Evolutionary conservation across 495 filamentous ascomycete genomes (phyloP), one percentile per base, ranked within the genome.

Genomic region (Parachaetomium inaequale): DNA sequence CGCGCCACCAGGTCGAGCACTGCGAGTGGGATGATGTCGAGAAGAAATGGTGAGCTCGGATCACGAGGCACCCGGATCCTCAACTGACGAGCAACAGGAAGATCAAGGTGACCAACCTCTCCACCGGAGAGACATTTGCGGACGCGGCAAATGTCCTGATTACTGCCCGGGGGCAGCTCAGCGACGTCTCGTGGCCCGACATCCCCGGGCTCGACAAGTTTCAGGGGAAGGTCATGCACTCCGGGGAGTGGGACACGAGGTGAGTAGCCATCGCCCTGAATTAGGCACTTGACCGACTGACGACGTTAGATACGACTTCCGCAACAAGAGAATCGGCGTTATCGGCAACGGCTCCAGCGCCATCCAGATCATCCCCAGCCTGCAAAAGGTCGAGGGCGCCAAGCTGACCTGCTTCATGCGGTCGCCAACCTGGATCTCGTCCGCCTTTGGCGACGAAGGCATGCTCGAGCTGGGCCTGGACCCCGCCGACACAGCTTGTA

Each of bases 351-450:
- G 88, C 25, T 86, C 87, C 21, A 89, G 86, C 19, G 83, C 83
- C 11, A 86, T 84, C n/a, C 88, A 91, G 68, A 88, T 91, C 63
- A 78, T 88, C 25, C 86, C 88, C 15, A 82, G 81, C 47, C 75
- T 90, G 29, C 83, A 84, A 50, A 82, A 82, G 52, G 62, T 81
- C 7, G 79, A 81, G 47, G 78, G 76, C 6, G 70, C 79, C n/a
- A 70, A 79, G 12, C 71, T 89, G 6, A 85, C 82, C 1, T 81
- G 88, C 49, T 91, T 86, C 68, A 85, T 89, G 61, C 79, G 88
- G 12, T 86, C 83, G 2, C 85, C 87, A 4, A 88, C 88, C 51
- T 90, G 86, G 87, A 76, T 90, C 45, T 70, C 71, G 2, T 71
- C 70, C 2, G 64, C 72, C 0, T 76, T 80, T 58, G 76, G 76